Base-by-base conservation (phyloP, 2,329 filamentous ascomycete species). In the Penicillium sp. region DNA sequence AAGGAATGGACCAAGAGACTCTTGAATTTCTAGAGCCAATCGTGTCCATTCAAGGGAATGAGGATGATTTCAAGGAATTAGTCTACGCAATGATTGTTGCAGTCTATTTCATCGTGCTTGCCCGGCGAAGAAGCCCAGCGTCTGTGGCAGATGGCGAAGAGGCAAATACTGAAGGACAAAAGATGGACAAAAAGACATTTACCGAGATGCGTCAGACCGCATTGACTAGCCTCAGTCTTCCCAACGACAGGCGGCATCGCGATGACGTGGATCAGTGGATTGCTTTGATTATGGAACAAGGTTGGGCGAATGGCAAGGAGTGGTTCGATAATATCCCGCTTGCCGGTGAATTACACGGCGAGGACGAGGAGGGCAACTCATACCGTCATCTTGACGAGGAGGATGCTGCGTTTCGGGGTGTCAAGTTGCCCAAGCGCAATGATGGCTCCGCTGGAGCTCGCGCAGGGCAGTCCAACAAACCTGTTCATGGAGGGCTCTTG, bases 211-310 rank as follows among this genome's bases (percentile, higher is more conserved):
- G 74, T 5, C 73, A 76, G 43, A 74, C 74, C 0, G 78, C 76
- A 4, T 63, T 80, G 7, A 68, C 71, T 11, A 73, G 73, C 16
- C 63, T 78, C 26, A 73, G 73, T 2, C 62, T 79, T 7, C 67
- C 79, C 0, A 82, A 78, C 16, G 71, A 81, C 14, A 78, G 80
- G 51, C 63, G 66, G 22, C 72, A 76, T 58, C 72, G 73, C 11
- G 75, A 73, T 54, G 85, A 89, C 38, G 82, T 92, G 40, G 86
- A 90, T 61, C 77, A 78, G 2, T 89, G 89, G 64, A 82, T 90
- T 60, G 75, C 83, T 22, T 77, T 84, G 59, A 82, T 90, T 45
- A 83, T 77, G 65, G 71, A 75, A 22, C 74, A 78, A 25, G 73
- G 73, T 1, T 84, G 81, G 79, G 76, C 83, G 19, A 81, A 85